These are phyloP conservation scores for Myriosclerotinia scirpicola DNA, from an alignment of 2,329 filamentous ascomycete species.

Conservation along the genomic window DNA sequence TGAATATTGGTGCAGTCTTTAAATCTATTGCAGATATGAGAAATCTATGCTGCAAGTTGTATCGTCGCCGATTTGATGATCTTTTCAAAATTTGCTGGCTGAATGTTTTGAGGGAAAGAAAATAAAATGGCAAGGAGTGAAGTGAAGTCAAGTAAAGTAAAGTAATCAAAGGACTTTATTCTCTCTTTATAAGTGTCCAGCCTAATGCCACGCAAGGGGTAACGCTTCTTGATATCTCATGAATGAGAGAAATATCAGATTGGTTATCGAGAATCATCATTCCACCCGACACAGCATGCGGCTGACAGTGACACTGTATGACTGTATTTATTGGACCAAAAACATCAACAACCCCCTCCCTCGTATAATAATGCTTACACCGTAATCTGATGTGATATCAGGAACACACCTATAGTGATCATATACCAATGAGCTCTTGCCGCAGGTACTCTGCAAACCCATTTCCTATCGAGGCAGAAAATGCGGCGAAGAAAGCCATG, in stretches of 20 bases:
- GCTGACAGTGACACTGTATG: slow-evolving; percentile 7
- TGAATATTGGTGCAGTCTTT: neutral
- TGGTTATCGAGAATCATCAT: neutral
- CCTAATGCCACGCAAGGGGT: neutral
- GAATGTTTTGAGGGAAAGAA: neutral
- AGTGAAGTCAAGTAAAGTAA: neutral
- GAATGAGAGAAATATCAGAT: neutral
- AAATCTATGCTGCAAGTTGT: neutral
- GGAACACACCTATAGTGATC: neutral
- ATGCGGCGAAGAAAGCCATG: slow-evolving; percentile 58
- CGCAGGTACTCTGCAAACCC: slow-evolving; percentile 55
- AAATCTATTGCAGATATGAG: neutral
- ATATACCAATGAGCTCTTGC: slow-evolving; percentile 32
- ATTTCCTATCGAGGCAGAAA: slow-evolving; percentile 59
- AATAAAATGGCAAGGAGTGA: neutral
- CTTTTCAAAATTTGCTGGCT: neutral
- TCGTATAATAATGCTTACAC: slow-evolving; percentile 17
- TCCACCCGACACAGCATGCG: neutral
- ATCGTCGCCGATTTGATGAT: neutral
- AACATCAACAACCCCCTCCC: neutral
- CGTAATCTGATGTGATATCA: neutral
- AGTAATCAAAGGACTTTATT: neutral
- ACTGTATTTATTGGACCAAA: neutral
- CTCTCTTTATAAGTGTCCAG: neutral
- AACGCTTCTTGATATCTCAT: neutral